These are phyloP conservation scores for Bryoglossum gracile DNA, from an alignment of 495 filamentous ascomycete species.

Conservation along the genomic window DNA sequence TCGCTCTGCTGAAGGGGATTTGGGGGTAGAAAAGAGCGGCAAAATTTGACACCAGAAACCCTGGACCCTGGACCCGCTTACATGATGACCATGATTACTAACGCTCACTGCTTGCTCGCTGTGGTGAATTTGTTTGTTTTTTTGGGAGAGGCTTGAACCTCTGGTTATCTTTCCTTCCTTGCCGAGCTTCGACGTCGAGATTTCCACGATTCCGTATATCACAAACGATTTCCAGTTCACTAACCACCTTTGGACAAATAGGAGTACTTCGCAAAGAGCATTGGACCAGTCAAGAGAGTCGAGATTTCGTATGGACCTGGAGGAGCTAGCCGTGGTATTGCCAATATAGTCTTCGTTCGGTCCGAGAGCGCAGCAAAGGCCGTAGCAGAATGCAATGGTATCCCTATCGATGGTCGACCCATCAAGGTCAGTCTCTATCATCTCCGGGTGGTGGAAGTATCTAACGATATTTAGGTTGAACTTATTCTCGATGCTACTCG, in stretches of 20 bases:
- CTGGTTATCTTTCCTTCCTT: constrained; percentile 22
- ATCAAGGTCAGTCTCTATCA: constrained; percentile 62
- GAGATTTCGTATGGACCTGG: constrained; percentile 88
- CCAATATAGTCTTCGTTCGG: constrained; percentile 67
- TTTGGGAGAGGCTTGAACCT: not conserved
- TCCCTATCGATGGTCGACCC: constrained; percentile 79
- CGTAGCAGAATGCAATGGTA: constrained; percentile 70
- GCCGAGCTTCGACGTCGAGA: constrained; percentile 21
- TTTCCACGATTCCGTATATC: constrained; percentile 10
- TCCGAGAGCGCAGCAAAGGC: constrained; percentile 74
- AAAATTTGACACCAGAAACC: no score
- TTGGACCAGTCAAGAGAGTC: constrained; percentile 83
- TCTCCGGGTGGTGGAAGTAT: not conserved
- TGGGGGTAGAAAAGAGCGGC: no score
- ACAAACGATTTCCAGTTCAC: constrained; percentile 27
- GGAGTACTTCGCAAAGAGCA: constrained; percentile 89
- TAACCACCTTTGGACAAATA: constrained; percentile 45
- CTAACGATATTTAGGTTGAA: constrained; percentile 60
- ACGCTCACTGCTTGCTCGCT: constrained; percentile 65
- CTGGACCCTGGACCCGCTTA: no score
- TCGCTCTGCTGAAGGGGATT: no score
- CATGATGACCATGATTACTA: no score
- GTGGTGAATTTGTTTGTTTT: constrained; percentile 34
- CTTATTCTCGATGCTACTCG: constrained; percentile 73
- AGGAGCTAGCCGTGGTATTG: constrained; percentile 79